Conservation (phyloP, 2,329 filamentous ascomycete genomes). For the Talaromyces piceae region DNA sequence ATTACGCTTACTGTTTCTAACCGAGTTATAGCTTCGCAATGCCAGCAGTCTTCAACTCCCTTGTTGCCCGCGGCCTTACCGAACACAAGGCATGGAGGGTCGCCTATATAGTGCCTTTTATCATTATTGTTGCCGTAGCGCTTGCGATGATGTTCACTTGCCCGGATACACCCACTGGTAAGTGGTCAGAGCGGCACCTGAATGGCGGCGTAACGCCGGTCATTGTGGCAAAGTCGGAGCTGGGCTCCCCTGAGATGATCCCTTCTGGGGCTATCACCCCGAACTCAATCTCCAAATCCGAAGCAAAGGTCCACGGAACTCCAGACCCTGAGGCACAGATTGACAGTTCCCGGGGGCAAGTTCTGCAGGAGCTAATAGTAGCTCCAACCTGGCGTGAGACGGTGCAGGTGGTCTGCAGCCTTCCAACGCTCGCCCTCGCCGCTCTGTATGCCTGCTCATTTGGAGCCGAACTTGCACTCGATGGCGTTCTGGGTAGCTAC, state of each 20-base stretch:
- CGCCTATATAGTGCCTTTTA: conserved; percentile 74
- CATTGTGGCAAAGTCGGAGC: conserved; percentile 15
- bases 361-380: conserved; percentile 53
- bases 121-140: conserved; percentile 62
- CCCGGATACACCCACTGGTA: conserved; percentile 74
- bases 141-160: conserved; percentile 65
- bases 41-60: conserved; percentile 78
- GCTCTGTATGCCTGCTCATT: conserved; percentile 55
- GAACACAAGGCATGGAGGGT: conserved; percentile 73
- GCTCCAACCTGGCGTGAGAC: conserved; percentile 57
- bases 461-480: conserved; percentile 54
- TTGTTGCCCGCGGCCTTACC: conserved; percentile 56
- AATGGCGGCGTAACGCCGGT: conserved; percentile 39
- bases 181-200: conserved; percentile 66
- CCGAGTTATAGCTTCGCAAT: conserved; percentile 58
- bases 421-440: conserved; percentile 47
- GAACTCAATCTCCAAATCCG: conserved; percentile 28
- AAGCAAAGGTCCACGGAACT: conserved; percentile 17
- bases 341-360: conserved; percentile 28
- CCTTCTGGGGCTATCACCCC: conserved; percentile 17
- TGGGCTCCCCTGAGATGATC: background rate
- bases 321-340: conserved; percentile 33
- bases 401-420: conserved; percentile 55
- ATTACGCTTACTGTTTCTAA: conserved; percentile 3
- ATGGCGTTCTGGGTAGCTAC: conserved; percentile 54